Conservation (phyloP, 169 alveolate species). For the Miamiensis avidus region DNA sequence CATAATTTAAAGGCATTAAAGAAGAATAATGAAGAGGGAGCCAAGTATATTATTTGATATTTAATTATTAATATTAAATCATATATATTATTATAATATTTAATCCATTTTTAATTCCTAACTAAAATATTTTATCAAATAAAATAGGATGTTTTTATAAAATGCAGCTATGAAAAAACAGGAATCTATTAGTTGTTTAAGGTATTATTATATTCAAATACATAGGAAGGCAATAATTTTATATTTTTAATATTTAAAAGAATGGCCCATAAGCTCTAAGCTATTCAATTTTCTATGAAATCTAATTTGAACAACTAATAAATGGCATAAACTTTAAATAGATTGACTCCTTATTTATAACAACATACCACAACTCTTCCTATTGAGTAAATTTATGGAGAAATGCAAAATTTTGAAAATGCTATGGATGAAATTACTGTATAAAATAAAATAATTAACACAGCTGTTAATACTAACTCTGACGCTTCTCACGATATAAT, state of each 20-base stretch:
- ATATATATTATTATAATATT: not conserved
- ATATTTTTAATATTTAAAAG: not conserved
- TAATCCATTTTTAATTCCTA: too few relatives aligned
- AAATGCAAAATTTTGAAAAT: conserved; percentile 8
- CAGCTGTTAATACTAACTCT: not conserved
- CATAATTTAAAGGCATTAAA: conserved; percentile 2
- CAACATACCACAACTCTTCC: not conserved
- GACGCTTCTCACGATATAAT: not conserved
- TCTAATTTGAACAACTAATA: conserved; percentile 8
- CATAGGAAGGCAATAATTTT: too few relatives aligned
- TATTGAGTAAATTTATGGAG: conserved; percentile 10
- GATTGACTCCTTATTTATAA: not conserved
- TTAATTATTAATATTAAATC: too few relatives aligned
- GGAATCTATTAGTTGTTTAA: conserved; percentile 4
- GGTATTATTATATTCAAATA: not conserved
- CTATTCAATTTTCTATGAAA: not conserved
- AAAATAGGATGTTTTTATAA: conserved; percentile 8
- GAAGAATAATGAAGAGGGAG: conserved; percentile 26
- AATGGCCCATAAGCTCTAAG: conserved; percentile 8
- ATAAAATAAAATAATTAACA: not conserved
- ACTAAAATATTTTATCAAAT: not conserved
- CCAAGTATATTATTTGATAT: too few relatives aligned
- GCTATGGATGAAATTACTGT: conserved; percentile 31
- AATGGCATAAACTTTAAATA: not conserved
- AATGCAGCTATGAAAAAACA: conserved; percentile 15